Base-by-base conservation (phyloP, 2,329 filamentous ascomycete species). In the Beauveria rudraprayagi region DNA sequence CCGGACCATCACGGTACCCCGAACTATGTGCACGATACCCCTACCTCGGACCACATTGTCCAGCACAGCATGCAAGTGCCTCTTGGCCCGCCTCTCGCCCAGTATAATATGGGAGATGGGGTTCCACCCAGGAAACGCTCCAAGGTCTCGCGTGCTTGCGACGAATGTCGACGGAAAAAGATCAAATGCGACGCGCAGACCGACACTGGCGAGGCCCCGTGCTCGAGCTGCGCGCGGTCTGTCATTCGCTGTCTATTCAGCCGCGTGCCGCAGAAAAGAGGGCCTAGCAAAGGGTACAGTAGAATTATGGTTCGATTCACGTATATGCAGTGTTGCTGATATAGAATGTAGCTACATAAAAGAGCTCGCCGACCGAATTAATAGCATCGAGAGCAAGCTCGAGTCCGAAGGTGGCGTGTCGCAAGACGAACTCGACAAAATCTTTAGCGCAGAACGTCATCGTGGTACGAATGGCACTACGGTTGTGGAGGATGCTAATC, bases 101-200 rank as follows among this genome's bases (percentile, higher is more conserved):
- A 73, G 46, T 77, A 76, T 57, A 72, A 75, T 24, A 70, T 77
- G 53, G 80, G 80, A 44, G 86, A 88, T 64, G 80, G 80, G 62
- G 85, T 85, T 11, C 83, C 86, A 16, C 87, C 88, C 0, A 80
- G 88, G 64, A 94, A 94, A 72, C 81, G 91, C 62, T 90, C 88
- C 6, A 96, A 96, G 72, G 91, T 94, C 6, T 95, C 91, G 11
- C 83, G 91, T 43, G 92, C 91, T 2, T 96, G 91, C 68, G 91
- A 96, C 70, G 91, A 95, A 70, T 96, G 91, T 70, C 83, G 92
- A 48, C 83, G 91, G 60, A 95, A 95, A 75, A 95, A 93, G 78
- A 91, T 95, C 63, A 90, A 91, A 69, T 96, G 92, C 69, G 91
- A 96, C 75, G 89, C 91, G 5, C 83, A 85, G 63, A 87, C 87